Conservation (phyloP, 345 rosid genomes). For the Angophora floribunda region DNA sequence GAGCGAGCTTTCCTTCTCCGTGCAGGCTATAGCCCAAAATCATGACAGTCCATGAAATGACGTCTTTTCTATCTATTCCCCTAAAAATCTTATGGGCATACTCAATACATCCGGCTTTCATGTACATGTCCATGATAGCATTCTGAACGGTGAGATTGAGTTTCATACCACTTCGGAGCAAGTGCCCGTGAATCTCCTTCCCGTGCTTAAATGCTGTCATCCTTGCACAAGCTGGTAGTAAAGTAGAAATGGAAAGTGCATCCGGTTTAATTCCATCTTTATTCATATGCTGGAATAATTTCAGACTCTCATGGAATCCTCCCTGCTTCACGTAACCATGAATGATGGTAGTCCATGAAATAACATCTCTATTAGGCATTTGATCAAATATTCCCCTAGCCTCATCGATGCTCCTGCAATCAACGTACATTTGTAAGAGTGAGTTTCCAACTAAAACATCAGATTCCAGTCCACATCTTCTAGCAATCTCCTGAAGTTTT, state of each 20-base stretch:
- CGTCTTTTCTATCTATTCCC: constrained; percentile 21
- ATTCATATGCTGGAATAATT: constrained; percentile 33
- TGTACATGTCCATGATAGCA: constrained; percentile 43
- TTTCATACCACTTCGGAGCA: constrained; percentile 29
- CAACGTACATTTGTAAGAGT: constrained; percentile 35
- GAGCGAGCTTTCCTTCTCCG: constrained; percentile 32
- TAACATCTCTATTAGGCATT: constrained; percentile 34
- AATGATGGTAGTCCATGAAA: constrained; percentile 40
- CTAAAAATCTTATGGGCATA: constrained; percentile 21
- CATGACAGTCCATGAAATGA: constrained; percentile 47
- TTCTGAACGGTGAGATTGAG: constrained; percentile 20
- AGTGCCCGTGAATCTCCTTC: constrained; percentile 35
- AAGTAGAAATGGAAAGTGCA: constrained; percentile 16
- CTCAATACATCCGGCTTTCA: constrained; percentile 32
- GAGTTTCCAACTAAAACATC: constrained; percentile 37
- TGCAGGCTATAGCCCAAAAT: constrained; percentile 34
- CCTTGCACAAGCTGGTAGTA: constrained; percentile 49
- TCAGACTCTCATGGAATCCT: constrained; percentile 34
- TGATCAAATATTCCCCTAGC: constrained; percentile 21
- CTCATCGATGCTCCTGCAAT: constrained; percentile 18
- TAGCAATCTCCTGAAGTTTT: constrained; percentile 20
- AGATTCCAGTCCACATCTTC: constrained; percentile 26
- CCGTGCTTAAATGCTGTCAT: constrained; percentile 34
- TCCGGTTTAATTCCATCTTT: constrained; percentile 24
- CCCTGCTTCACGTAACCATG: constrained; percentile 30